These are phyloP conservation scores for Cyclospora cayetanensis DNA, from an alignment of 169 alveolate genomes.

Conservation along the genomic window DNA sequence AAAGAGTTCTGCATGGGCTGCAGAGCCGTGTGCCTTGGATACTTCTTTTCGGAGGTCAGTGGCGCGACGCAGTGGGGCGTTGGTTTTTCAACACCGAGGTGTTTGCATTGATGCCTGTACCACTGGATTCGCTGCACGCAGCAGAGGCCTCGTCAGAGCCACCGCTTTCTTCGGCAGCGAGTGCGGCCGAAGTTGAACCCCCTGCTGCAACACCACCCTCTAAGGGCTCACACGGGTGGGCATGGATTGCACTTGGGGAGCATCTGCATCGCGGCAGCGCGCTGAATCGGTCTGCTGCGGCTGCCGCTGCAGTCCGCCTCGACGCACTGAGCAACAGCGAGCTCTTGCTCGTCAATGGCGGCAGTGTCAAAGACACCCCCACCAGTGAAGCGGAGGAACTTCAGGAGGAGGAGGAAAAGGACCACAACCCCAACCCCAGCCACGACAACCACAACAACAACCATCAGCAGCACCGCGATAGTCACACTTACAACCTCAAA, in stretches of 20 bases:
- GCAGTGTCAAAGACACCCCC: neutral
- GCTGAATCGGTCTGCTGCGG: slow-evolving; percentile 20
- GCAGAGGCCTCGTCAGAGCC: neutral
- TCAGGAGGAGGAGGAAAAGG: no score
- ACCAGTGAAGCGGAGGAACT: no score
- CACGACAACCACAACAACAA: slow-evolving; percentile 6
- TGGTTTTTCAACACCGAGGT: neutral
- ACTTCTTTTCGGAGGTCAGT: slow-evolving; percentile 19
- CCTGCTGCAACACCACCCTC: neutral
- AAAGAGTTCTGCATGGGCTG: neutral
- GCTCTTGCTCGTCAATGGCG: slow-evolving; percentile 39
- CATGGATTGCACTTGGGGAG: neutral
- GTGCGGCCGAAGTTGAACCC: neutral
- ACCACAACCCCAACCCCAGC: no score
- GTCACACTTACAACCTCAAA: no score
- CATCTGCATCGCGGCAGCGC: neutral
- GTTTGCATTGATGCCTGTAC: slow-evolving; percentile 26
- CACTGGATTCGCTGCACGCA: neutral
- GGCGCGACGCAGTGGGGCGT: slow-evolving; percentile 22
- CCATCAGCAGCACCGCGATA: slow-evolving; percentile 19
- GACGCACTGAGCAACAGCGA: slow-evolving; percentile 4
- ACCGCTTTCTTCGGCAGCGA: neutral
- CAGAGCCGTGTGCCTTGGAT: neutral
- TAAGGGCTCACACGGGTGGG: neutral
- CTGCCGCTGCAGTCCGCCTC: slow-evolving; percentile 21